phyloP scores from a whole-genome alignment of 208 protist species.

The Leishmania mexicana region DNA sequence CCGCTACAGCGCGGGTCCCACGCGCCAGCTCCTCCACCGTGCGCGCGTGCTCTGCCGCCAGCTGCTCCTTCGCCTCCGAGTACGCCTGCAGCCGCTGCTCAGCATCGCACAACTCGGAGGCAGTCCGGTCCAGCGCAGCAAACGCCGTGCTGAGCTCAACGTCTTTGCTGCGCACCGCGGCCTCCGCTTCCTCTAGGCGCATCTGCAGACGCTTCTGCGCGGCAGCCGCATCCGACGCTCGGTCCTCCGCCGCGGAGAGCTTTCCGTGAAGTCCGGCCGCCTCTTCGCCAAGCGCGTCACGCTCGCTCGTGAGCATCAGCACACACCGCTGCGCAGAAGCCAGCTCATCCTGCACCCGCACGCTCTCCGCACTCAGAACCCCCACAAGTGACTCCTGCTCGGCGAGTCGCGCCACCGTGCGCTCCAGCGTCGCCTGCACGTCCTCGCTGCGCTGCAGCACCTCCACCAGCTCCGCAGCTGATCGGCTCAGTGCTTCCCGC shows the following conservation, averaged over 20 bases:
- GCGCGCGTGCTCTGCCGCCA: constrained; percentile 2
- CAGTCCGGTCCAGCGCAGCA: constrained; percentile 18
- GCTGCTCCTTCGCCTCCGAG: background rate
- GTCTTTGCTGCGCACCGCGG: background rate
- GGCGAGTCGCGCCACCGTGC: constrained; percentile 6
- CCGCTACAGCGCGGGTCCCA: constrained; percentile 5
- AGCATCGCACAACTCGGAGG: constrained; percentile 25
- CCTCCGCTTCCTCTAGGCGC: background rate
- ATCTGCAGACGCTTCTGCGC: background rate
- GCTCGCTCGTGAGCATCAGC: background rate
- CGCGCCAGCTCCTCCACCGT: constrained; percentile 13
- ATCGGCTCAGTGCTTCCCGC: background rate
- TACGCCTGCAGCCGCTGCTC: background rate
- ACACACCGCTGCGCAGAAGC: background rate
- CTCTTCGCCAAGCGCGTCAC: constrained; percentile 9
- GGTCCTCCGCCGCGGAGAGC: background rate
- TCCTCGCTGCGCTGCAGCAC: constrained; percentile 18
- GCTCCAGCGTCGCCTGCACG: constrained; percentile 12
- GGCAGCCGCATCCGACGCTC: background rate
- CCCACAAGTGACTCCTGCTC: constrained; percentile 11
- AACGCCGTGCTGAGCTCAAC: constrained; percentile 3
- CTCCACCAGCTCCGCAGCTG: constrained; percentile 6
- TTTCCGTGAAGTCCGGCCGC: background rate
- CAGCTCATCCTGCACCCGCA: constrained; percentile 8
- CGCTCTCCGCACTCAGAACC: constrained; percentile 5